Evolutionary conservation across 2,329 filamentous ascomycete genomes (phyloP).

Genomic region (Pyrenophora teres): DNA sequence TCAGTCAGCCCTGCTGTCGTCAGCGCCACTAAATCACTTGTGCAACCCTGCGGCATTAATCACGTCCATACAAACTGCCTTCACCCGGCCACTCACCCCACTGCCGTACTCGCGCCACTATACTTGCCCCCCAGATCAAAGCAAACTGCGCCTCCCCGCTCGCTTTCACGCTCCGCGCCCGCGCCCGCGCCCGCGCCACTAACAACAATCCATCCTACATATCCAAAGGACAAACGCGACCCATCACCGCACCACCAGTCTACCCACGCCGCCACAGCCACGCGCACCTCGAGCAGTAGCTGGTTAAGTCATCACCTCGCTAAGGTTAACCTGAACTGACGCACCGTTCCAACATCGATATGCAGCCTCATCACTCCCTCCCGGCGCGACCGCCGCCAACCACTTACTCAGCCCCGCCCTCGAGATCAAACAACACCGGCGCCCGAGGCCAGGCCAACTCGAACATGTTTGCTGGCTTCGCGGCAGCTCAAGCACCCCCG

Average conservation of each 20-base stretch:
- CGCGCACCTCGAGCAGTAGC: slow-evolving; percentile 18
- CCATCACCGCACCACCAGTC: slow-evolving; percentile 7
- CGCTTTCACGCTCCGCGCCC: background rate
- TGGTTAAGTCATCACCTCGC: slow-evolving; percentile 30
- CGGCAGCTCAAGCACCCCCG: slow-evolving; percentile 46
- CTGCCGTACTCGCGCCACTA: slow-evolving; percentile 13
- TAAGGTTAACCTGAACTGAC: slow-evolving; percentile 24
- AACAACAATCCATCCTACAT: background rate
- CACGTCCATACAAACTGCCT: slow-evolving; percentile 6
- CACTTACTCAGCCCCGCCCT: slow-evolving; percentile 64
- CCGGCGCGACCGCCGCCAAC: slow-evolving; percentile 76
- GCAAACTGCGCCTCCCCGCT: slow-evolving; percentile 9
- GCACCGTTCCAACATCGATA: slow-evolving; percentile 14
- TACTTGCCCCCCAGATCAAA: background rate
- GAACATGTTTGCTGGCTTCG: slow-evolving; percentile 59
- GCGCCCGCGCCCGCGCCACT: background rate
- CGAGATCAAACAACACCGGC: slow-evolving; percentile 45
- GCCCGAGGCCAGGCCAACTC: slow-evolving; percentile 32
- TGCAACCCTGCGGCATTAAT: slow-evolving; percentile 22
- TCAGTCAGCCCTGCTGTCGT: slow-evolving; percentile 8
- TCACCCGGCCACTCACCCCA: slow-evolving; percentile 7
- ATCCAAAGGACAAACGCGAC: slow-evolving; percentile 1
- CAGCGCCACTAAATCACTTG: slow-evolving; percentile 17
- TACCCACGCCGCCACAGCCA: slow-evolving; percentile 8
- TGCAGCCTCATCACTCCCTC: slow-evolving; percentile 63